Conservation (phyloP, 495 filamentous ascomycete genomes). For the Penicillium macrosclerotiorum region DNA sequence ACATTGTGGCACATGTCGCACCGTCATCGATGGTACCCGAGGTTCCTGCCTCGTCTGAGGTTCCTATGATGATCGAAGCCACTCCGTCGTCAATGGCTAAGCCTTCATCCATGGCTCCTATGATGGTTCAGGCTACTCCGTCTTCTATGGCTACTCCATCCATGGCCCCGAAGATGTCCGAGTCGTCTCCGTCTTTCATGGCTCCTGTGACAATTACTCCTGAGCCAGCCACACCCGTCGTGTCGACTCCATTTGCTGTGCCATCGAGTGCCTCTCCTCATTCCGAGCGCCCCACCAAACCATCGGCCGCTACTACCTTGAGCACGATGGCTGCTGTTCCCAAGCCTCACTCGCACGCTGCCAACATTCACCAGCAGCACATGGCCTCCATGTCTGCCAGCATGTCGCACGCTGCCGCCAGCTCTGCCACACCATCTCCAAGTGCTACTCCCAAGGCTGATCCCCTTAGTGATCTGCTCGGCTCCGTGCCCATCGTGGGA, state of each 20-base stretch:
- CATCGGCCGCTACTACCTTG: neutral
- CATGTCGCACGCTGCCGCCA: slow-evolving; percentile 1
- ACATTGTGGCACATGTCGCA: slow-evolving; percentile 2
- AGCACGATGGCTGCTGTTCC: neutral
- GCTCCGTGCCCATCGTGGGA: neutral
- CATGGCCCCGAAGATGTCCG: neutral
- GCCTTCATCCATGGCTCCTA: slow-evolving; percentile 4
- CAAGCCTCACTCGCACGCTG: neutral
- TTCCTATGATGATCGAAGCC: neutral
- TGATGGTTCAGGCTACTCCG: neutral
- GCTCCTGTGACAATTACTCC: slow-evolving; percentile 2
- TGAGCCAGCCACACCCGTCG: neutral
- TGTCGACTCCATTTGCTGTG: slow-evolving; percentile 2
- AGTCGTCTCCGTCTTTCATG: neutral
- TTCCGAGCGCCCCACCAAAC: neutral
- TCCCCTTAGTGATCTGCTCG: slow-evolving; percentile 1
- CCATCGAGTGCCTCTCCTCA: neutral
- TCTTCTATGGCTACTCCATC: neutral
- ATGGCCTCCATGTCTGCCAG: slow-evolving; percentile 2
- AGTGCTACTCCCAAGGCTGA: slow-evolving; percentile 1
- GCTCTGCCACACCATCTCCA: slow-evolving; percentile 10
- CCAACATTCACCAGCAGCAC: slow-evolving; percentile 5
- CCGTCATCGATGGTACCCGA: neutral
- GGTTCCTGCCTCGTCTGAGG: neutral
- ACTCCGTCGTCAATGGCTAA: neutral